Percentiles rank a stretch among this genome's conserved stretches.
Conservation (phyloP, 139 green algal genomes). For the Picochlorum costavermella region DNA sequence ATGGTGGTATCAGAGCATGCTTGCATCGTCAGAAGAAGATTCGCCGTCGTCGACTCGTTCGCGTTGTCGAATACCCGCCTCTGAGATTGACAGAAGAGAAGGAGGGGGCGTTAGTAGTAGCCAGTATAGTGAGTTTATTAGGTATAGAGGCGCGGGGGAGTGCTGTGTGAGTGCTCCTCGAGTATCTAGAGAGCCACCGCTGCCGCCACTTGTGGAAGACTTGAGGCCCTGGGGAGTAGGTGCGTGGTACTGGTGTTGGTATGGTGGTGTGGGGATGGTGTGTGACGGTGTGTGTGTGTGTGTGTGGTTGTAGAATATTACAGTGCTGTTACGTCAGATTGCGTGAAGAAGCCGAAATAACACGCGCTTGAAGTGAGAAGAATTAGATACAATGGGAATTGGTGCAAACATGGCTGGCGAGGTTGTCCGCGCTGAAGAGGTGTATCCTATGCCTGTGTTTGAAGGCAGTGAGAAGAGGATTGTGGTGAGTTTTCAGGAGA, state of each 20-base stretch:
- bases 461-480: slow-evolving; percentile 93
- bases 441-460: slow-evolving; percentile 62
- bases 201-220: slow-evolving; percentile 26
- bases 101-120: slow-evolving; percentile 10
- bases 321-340: slow-evolving; percentile 12
- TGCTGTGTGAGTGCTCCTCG: background rate
- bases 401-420: background rate
- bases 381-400: slow-evolving; percentile 14
- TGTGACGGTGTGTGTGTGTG: background rate
- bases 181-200: slow-evolving; percentile 18
- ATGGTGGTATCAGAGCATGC: too few relatives aligned
- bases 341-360: slow-evolving; percentile 53
- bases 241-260: slow-evolving; percentile 2
- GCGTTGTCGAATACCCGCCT: too few relatives aligned
- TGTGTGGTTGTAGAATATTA: slow-evolving; percentile 1
- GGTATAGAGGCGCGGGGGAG: slow-evolving; percentile 2
- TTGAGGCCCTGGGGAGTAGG: slow-evolving; percentile 20
- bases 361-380: slow-evolving; percentile 10
- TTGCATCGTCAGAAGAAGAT: too few relatives aligned
- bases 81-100: background rate
- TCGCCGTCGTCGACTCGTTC: too few relatives aligned
- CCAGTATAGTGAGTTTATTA: slow-evolving; percentile 7
- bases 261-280: background rate
- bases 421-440: background rate
- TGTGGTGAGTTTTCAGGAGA: slow-evolving; percentile 64